A percentile compares a stretch with the other conserved stretches of the same genome.
These are phyloP conservation scores for Stagonosporopsis chrysanthemi DNA, from an alignment of 2,329 filamentous ascomycete genomes.

Conservation along the genomic window DNA sequence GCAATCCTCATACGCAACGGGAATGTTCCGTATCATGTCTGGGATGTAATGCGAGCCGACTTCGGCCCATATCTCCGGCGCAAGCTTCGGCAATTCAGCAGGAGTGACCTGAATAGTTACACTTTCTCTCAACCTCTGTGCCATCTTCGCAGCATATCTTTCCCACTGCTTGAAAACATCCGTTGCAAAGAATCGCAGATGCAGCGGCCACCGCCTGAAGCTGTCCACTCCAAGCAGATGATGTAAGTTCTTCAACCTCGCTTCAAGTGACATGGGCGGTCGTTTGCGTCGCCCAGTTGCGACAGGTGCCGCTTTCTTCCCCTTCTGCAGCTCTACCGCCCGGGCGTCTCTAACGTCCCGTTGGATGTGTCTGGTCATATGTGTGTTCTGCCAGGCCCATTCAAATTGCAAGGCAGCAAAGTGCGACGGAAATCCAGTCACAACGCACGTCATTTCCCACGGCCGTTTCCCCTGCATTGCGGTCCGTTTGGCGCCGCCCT, in stretches of 20 bases:
- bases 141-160: conserved; percentile 51
- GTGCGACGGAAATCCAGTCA: conserved; percentile 87
- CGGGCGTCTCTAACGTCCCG: conserved; percentile 42
- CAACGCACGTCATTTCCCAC: conserved; percentile 81
- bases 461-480: conserved; percentile 72
- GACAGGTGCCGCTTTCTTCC: conserved; percentile 36
- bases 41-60: conserved; percentile 38
- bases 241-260: conserved; percentile 81
- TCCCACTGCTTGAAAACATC: conserved; percentile 77
- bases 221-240: conserved; percentile 79
- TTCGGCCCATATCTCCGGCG: conserved; percentile 29
- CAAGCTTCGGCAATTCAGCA: conserved; percentile 33
- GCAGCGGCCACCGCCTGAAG: conserved; percentile 84
- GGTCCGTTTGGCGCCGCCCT: conserved; percentile 83
- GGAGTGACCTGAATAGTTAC: conserved; percentile 43
- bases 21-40: conserved; percentile 51
- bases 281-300: conserved; percentile 53
- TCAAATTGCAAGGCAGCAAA: conserved; percentile 93
- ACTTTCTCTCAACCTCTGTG: conserved; percentile 33
- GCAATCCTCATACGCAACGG: conserved; percentile 61
- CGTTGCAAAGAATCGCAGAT: conserved; percentile 76
- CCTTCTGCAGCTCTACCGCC: conserved; percentile 44
- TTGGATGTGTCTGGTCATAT: conserved; percentile 80
- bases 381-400: conserved; percentile 93
- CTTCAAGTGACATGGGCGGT: conserved; percentile 67